Evolutionary conservation across 169 alveolate species (phyloP).

Genomic region (Eimeria praecox): DNA sequence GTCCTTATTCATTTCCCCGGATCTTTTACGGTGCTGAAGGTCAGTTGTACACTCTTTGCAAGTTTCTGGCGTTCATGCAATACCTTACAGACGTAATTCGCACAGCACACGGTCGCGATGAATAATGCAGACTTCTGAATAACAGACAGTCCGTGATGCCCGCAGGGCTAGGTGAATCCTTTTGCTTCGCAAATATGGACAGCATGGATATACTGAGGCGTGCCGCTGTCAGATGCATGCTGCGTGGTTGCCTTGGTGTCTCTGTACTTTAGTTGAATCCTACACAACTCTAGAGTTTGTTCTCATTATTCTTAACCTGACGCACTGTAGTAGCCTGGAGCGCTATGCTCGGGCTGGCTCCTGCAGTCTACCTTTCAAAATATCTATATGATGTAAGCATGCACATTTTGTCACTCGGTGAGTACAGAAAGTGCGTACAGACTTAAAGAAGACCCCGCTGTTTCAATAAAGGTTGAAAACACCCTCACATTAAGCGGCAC

Average conservation of each 20-base stretch:
- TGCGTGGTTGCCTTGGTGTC: background rate
- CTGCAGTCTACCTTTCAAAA: background rate
- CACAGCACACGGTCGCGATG: background rate
- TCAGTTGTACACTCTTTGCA: background rate
- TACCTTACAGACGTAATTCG: background rate
- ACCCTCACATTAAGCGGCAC: background rate
- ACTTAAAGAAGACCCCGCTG: background rate
- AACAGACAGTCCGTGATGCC: conserved; percentile 10
- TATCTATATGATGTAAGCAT: background rate
- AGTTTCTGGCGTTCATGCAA: background rate
- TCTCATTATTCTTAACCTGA: background rate
- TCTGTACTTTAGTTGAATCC: background rate
- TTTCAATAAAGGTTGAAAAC: background rate
- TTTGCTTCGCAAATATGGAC: background rate
- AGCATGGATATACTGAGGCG: background rate
- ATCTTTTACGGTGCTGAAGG: background rate
- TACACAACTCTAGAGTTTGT: background rate
- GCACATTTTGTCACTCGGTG: background rate
- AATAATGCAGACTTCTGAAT: background rate
- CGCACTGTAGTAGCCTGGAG: background rate
- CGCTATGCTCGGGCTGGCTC: background rate
- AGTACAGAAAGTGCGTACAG: background rate
- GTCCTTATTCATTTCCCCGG: background rate
- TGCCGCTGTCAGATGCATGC: background rate
- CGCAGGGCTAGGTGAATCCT: background rate